Evolutionary conservation across 176 grass and related monocot species (phyloP), one percentile per base, ranked within the genome.

Genomic region (Triticum urartu): DNA sequence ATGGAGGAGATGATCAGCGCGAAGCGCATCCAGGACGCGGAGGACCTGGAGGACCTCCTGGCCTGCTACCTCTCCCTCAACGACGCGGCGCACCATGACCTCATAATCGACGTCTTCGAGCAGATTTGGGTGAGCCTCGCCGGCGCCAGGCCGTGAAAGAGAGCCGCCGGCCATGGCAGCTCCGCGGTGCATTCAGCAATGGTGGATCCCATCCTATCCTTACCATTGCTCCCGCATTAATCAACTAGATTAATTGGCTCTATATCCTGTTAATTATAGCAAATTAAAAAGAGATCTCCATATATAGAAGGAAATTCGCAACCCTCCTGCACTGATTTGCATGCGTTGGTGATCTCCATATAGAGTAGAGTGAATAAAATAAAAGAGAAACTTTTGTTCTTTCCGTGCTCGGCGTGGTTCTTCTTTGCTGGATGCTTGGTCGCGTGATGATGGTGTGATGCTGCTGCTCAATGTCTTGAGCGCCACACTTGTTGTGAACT

Each of bases 1-100:
- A 98, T 98, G 94, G 86, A 88, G 73, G 96, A 95, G 87, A 98
- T 98, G 94, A 95, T 98, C 67, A 42, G 68, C 24, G 88, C 85
- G 38, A 92, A 92, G 26, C 82, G 94, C 81, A 92, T 98, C 84
- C 60, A 87, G 35, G 63, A 42, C 20, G 88, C 90, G 6, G 50
- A 59, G 11, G 94, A 91, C 85, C 84, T 98, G 34, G 92, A 98
- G 89, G 94, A 98, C 67, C 91, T 98, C 34, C 96, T 98, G 20
- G 96, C 93, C 8, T 95, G 92, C 78, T 95, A 98, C 87, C 87
- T 98, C 39, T 82, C 82, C 11, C 92, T 98, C 60, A 98, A 98
- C 79, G 85, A 94, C 75, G 88, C 15, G 20, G 88, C 91, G 79
- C 87, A 94, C 73, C 96, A 95, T 48, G 88, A 78, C 68, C 81